These are phyloP conservation scores for Pholiota molesta DNA, from an alignment of 768 basidiomycete genomes.

Conservation along the genomic window DNA sequence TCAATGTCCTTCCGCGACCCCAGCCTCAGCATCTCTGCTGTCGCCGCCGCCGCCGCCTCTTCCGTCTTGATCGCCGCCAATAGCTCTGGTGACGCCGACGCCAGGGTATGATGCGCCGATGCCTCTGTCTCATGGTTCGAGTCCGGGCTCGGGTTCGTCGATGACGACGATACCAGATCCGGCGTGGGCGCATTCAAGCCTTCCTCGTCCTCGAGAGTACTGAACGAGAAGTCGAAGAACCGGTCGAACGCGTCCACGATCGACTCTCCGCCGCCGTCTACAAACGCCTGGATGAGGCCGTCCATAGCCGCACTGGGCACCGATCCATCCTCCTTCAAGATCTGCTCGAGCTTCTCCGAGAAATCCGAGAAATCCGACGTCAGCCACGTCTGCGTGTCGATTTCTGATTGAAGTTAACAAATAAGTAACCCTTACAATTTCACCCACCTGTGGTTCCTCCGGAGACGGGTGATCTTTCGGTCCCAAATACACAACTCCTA, in stretches of 20 bases:
- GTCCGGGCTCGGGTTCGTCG: slow-evolving; percentile 78
- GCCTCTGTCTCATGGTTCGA: slow-evolving; percentile 67
- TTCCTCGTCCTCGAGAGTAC: slow-evolving; percentile 60
- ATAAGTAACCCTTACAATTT: no score
- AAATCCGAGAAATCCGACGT: slow-evolving; percentile 55
- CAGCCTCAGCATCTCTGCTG: slow-evolving; percentile 55
- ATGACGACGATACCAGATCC: slow-evolving; percentile 71
- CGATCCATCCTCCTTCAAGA: slow-evolving; percentile 55
- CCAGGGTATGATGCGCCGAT: slow-evolving; percentile 41
- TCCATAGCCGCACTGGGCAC: slow-evolving; percentile 35
- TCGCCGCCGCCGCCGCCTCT: slow-evolving; percentile 29
- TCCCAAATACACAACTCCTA: no score
- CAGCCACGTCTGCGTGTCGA: slow-evolving; percentile 46
- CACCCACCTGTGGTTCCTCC: no score
- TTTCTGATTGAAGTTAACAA: no score
- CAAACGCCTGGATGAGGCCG: not conserved
- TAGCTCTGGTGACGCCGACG: slow-evolving; percentile 29
- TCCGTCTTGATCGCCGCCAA: slow-evolving; percentile 54
- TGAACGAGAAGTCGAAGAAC: slow-evolving; percentile 73
- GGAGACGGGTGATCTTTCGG: no score
- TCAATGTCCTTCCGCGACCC: slow-evolving; percentile 72
- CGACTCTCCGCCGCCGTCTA: slow-evolving; percentile 22
- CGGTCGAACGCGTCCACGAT: slow-evolving; percentile 48
- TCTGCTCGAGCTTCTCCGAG: slow-evolving; percentile 63
- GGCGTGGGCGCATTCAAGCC: slow-evolving; percentile 73